Conservation (phyloP, 257 asterid genomes). For the Verbena officinalis region DNA sequence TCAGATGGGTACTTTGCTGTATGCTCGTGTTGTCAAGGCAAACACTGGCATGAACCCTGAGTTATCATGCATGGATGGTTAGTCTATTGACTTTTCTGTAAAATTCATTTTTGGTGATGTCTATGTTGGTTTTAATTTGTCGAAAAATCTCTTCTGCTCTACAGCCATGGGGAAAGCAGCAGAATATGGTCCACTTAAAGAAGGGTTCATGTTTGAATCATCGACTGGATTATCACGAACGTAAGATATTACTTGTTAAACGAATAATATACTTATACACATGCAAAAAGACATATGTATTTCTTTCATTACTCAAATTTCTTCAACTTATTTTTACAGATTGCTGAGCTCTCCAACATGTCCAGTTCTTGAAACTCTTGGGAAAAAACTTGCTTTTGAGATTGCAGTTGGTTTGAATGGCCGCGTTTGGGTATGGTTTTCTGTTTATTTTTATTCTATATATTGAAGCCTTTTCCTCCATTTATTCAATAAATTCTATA, state of each 20-base stretch:
- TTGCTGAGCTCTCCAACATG: conserved; percentile 82
- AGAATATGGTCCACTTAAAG: conserved; percentile 88
- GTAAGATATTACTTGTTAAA: conserved; percentile 40
- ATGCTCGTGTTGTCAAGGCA: conserved; percentile 90
- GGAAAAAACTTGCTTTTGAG: conserved; percentile 93
- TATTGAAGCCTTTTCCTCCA: no score
- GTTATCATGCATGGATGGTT: conserved; percentile 96
- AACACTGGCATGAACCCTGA: conserved; percentile 92
- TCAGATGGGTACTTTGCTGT: conserved; percentile 84
- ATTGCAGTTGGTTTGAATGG: conserved; percentile 92
- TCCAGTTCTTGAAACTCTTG: conserved; percentile 85
- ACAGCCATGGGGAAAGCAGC: conserved; percentile 84
- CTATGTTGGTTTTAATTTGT: conserved; percentile 6
- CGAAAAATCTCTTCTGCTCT: conserved; percentile 25
- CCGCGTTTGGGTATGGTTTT: conserved; percentile 83
- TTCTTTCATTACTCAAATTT: conserved; percentile 1
- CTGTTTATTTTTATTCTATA: no score
- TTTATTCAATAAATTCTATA: conserved; percentile 1
- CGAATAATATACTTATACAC: neutral
- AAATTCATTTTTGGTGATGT: neutral
- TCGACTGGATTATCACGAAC: conserved; percentile 88
- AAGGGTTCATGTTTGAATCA: conserved; percentile 90
- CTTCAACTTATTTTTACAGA: conserved; percentile 42
- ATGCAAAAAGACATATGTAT: neutral
- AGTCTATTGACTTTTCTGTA: conserved; percentile 31